Base-by-base conservation (phyloP, 768 basidiomycete species). In the Kwoniella bestiolae region DNA sequence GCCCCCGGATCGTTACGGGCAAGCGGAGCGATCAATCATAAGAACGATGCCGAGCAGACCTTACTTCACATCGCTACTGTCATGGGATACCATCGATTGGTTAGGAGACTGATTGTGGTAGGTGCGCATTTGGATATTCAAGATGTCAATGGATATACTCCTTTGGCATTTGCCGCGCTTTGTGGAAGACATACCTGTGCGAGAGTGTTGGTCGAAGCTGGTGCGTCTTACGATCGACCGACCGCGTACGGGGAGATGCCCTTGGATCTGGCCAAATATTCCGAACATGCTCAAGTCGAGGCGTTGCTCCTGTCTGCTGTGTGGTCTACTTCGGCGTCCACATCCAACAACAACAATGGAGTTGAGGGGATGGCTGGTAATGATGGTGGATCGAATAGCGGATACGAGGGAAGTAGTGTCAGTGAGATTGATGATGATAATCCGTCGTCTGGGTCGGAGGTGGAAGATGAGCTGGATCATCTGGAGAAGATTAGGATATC, bases 131-230 rank as follows among this genome's bases (percentile, higher is more conserved):
- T 94, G 58, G 92, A 98, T 76, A 85, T 85, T 14, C 87, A 91
- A 53, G 96, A 99, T 80, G 84, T 86, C 52, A 95, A 93, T 79
- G 95, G 95, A 14, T 92, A 86, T 78, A 98, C 94, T 0, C 87
- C 96, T 0, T 82, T 97, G 34, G 91, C 94, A 81, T 90, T 94
- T 73, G 91, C 94, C 18, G 89, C 87, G 0, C 81, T 94, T 34
- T 84, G 83, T 6, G 85, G 85, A 25, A 87, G 90, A 14, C 82
- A 83, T 58, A 84, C 85, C 11, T 93, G 91, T 79, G 85, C 86
- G 2, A 82, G 84, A 50, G 80, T 89, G 5, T 83, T 99, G 31
- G 73, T 95, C n/a, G 83, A 85, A 11, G 91, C 88, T 31, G 92
- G 92, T 31, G 95, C 95, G 0, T 89, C 91, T 68, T 77, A 84